Conservation (phyloP, 495 filamentous ascomycete genomes). For the Aspergillus coremiiformis region DNA sequence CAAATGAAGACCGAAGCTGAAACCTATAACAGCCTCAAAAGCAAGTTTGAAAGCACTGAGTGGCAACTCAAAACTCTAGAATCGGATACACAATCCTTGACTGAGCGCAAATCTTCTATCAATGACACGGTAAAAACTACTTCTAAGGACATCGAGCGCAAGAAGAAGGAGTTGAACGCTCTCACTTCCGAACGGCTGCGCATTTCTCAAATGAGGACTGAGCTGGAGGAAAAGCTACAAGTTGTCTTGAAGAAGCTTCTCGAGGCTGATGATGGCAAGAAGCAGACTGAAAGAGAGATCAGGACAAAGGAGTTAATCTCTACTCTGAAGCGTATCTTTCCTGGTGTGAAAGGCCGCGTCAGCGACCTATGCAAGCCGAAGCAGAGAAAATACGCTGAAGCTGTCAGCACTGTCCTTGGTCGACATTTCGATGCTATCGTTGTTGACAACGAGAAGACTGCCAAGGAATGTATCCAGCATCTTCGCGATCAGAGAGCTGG, state of each 20-base stretch:
- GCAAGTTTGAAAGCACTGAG: constrained; percentile 73
- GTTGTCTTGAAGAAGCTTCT: constrained; percentile 70
- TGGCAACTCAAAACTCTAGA: constrained; percentile 66
- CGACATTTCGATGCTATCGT: constrained; percentile 90
- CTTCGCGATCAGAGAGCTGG: constrained; percentile 80
- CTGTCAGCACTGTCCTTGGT: constrained; percentile 85
- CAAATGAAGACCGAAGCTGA: constrained; percentile 85
- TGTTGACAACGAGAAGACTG: constrained; percentile 93
- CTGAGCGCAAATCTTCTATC: constrained; percentile 55
- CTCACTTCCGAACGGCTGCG: constrained; percentile 78
- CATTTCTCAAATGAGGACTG: constrained; percentile 68
- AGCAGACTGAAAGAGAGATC: constrained; percentile 74
- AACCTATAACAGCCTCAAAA: constrained; percentile 74
- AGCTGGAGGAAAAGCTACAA: constrained; percentile 84
- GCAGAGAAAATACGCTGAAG: constrained; percentile 90
- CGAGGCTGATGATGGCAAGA: constrained; percentile 73
- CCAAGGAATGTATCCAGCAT: constrained; percentile 89
- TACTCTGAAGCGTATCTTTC: constrained; percentile 83
- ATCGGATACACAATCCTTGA: constrained; percentile 60
- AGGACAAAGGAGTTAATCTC: constrained; percentile 70
- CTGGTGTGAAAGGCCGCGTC: constrained; percentile 82
- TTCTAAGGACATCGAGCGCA: constrained; percentile 69
- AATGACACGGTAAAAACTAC: constrained; percentile 56
- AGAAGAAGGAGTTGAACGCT: constrained; percentile 84
- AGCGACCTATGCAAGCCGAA: constrained; percentile 92